A percentile compares a stretch with the other conserved stretches of the same genome.
Conservation (phyloP, 371 early-diverging fungal genomes). For the Mucor sp. region DNA sequence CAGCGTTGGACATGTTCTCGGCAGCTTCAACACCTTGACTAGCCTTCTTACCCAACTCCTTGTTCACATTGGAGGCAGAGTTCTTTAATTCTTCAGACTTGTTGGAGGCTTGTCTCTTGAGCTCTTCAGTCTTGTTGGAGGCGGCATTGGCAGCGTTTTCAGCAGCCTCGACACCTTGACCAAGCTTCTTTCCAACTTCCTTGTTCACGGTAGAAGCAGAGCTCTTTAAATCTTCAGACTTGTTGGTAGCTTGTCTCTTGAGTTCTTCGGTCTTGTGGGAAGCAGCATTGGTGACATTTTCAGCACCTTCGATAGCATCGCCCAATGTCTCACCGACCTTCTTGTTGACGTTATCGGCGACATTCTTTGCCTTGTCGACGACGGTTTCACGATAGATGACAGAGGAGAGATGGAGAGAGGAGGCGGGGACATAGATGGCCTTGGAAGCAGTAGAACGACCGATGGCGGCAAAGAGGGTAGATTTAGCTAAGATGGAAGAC, state of each 20-base stretch:
- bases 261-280: conserved; percentile 14
- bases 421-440: conserved; percentile 15
- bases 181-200: conserved; percentile 13
- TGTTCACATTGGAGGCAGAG: conserved; percentile 3
- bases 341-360: conserved; percentile 24
- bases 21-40: conserved; percentile 16
- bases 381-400: conserved; percentile 19
- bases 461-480: conserved; percentile 18
- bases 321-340: conserved; percentile 16
- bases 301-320: conserved; percentile 16
- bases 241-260: conserved; percentile 9
- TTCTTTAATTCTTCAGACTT: conserved; percentile 4
- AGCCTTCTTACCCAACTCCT: conserved; percentile 9
- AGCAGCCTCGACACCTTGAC: conserved; percentile 15
- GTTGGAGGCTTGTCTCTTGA: conserved; percentile 8
- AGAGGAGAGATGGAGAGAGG: conserved; percentile 17
- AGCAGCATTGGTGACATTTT: conserved; percentile 18
- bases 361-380: conserved; percentile 31
- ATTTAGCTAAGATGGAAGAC: conserved; percentile 15
- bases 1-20: conserved; percentile 10
- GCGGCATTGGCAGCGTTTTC: conserved; percentile 15
- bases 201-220: conserved; percentile 20
- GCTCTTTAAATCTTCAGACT: neutral
- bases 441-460: conserved; percentile 14
- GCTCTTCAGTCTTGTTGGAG: conserved; percentile 11